Evolutionary conservation across 1,139 yeast genomes (phyloP), one percentile per base, ranked within the genome.

Genomic region (Taphrina pruni): DNA sequence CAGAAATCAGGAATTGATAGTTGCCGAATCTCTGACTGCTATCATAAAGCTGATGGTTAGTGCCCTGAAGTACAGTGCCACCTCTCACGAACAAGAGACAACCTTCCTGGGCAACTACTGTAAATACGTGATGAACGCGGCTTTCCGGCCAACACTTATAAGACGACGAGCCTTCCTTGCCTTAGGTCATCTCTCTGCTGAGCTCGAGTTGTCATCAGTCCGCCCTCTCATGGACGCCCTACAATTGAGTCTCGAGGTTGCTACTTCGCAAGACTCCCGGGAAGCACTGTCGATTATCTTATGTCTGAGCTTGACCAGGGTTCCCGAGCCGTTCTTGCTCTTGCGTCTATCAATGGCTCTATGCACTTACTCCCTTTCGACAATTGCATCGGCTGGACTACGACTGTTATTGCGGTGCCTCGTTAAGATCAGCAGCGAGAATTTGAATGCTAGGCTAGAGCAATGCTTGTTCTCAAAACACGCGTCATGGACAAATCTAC

Each of bases 201-300:
- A 58, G 21, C 54, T 58, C 11, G 54, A 32, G 17, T n/a, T 58
- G 39, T 39, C 43, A 2, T 20, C 51, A 9, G 46, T 45, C 1
- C 62, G 43, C 26, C 62, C 62, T 6, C 54, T 58, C 9, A 45
- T 58, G 39, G 62, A 58, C 20, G 54, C 62, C 8, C 43, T 58
- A 6, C 35, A 36, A 38, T 17, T 32, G 39, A 21, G 43, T 5
- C 46, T 58, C 14, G 39, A 21, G 12, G 41, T n/a, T 7, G 62
- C 62, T 45, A 56, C 60, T 17, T 32, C 38, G 8, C 46, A 41
- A 41, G 50, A 56, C 20, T 17, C 60, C 2, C 38, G 62, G 1
- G 41, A 58, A 6, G 39, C 62, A n/a, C 54, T 58, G 21, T 20
- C 54, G 12, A 36, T 58, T 9, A 45, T 58, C 11, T 20, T 58